These are phyloP conservation scores for Taiozyma onychis DNA, from an alignment of 1,139 yeast genomes.

Conservation along the genomic window DNA sequence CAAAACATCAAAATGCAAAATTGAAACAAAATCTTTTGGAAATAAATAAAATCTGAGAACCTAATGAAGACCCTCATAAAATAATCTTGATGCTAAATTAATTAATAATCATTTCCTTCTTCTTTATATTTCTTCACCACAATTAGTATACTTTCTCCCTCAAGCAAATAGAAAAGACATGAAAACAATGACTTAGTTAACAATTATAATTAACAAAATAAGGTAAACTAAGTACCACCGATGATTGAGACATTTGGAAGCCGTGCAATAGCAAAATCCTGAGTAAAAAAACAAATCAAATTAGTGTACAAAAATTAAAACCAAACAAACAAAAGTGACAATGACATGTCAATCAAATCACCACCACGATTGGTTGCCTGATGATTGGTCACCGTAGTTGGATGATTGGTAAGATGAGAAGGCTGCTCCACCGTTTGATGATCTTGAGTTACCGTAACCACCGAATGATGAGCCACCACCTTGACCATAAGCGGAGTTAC, in stretches of 20 bases:
- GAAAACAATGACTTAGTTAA: not conserved
- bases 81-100: not conserved
- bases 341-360: slow-evolving; percentile 1
- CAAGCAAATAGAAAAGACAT: slow-evolving; percentile 3
- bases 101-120: not conserved
- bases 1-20: not conserved
- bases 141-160: not conserved
- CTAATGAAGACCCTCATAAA: not conserved
- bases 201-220: not conserved
- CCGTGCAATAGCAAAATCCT: slow-evolving; percentile 9
- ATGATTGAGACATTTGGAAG: slow-evolving; percentile 17
- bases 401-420: slow-evolving; percentile 13
- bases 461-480: slow-evolving; percentile 9
- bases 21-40: not conserved
- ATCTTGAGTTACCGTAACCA: slow-evolving; percentile 15
- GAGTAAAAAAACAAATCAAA: slow-evolving; percentile 3
- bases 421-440: slow-evolving; percentile 10
- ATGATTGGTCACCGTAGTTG: slow-evolving; percentile 17
- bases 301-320: slow-evolving; percentile 2
- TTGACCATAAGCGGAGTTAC: not conserved
- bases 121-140: not conserved
- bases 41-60: not conserved
- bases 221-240: slow-evolving; percentile 1
- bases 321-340: slow-evolving; percentile 4
- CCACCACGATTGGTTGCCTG: slow-evolving; percentile 18